Conservation (phyloP, 495 filamentous ascomycete species). For the Extremus antarcticus region DNA sequence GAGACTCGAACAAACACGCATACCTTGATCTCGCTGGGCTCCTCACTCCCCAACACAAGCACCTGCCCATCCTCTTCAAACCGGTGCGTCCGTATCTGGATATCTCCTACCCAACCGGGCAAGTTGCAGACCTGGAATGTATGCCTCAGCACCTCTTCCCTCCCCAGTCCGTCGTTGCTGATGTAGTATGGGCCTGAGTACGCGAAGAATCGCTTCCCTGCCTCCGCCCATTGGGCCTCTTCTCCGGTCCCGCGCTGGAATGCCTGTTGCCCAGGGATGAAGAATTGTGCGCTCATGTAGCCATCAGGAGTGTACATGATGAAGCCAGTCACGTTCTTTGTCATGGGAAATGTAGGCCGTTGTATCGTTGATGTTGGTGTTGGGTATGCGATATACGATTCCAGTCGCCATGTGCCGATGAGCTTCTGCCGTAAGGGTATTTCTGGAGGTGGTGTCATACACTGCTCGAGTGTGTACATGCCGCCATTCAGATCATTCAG, state of each 20-base stretch:
- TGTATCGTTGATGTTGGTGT: conserved; percentile 8
- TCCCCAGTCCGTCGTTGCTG: conserved; percentile 15
- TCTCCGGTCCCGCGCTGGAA: conserved; percentile 21
- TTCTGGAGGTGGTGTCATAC: conserved; percentile 8
- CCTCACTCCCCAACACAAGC: conserved; percentile 19
- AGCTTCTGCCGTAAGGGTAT: conserved; percentile 18
- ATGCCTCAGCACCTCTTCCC: conserved; percentile 19
- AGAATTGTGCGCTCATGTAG: conserved; percentile 27
- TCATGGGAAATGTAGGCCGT: conserved; percentile 23
- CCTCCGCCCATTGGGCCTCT: conserved; percentile 25
- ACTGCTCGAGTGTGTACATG: conserved; percentile 12
- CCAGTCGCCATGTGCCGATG: conserved; percentile 20
- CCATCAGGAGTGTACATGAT: conserved; percentile 27
- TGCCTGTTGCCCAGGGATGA: conserved; percentile 20
- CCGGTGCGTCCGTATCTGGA: conserved; percentile 16
- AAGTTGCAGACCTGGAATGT: conserved; percentile 20
- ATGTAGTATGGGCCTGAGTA: conserved; percentile 25
- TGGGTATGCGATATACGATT: conserved; percentile 20
- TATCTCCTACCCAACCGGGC: conserved; percentile 21
- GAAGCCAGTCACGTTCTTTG: conserved; percentile 21
- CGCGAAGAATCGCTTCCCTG: conserved; percentile 21
- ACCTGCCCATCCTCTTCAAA: conserved; percentile 25
- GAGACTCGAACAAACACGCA: background rate
- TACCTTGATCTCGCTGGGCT: conserved; percentile 22
- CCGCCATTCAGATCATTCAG: conserved; percentile 10